A percentile compares a stretch with the other conserved stretches of the same genome.
These are phyloP conservation scores for Raffaelea deltoideospora DNA, from an alignment of 2,329 filamentous ascomycete species.

Conservation along the genomic window DNA sequence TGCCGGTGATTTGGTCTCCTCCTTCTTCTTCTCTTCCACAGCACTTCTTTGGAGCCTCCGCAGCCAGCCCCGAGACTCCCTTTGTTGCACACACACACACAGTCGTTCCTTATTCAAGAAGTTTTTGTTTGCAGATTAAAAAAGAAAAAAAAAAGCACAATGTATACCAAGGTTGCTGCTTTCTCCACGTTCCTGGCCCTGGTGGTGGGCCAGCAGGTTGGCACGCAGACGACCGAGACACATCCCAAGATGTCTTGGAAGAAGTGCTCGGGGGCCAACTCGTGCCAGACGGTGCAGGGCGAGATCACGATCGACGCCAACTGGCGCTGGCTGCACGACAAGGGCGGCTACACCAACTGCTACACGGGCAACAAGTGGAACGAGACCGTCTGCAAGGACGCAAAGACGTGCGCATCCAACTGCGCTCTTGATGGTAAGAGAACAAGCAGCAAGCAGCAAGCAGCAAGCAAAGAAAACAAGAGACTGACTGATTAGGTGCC, in stretches of 20 bases:
- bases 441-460: background rate
- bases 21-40: no score
- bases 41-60: no score
- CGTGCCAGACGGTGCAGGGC: slow-evolving; percentile 30
- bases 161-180: background rate
- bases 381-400: slow-evolving; percentile 28
- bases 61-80: no score
- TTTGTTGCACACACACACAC: no score
- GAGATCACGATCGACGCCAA: slow-evolving; percentile 39
- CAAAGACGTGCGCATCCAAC: slow-evolving; percentile 34
- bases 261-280: slow-evolving; percentile 28
- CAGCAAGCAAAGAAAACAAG: background rate
- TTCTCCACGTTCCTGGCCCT: background rate
- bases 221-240: slow-evolving; percentile 26
- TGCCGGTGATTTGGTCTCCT: no score
- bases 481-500: background rate
- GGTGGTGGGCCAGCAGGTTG: slow-evolving; percentile 27
- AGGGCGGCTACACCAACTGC: slow-evolving; percentile 30
- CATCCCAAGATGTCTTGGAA: slow-evolving; percentile 38
- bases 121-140: no score
- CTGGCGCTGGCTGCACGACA: slow-evolving; percentile 42
- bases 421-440: slow-evolving; percentile 34
- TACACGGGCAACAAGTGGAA: slow-evolving; percentile 34
- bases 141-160: no score
- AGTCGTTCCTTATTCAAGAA: no score